phyloP scores from a whole-genome alignment of 441 rosid species.

The Pelargonium myrrhifolium region DNA sequence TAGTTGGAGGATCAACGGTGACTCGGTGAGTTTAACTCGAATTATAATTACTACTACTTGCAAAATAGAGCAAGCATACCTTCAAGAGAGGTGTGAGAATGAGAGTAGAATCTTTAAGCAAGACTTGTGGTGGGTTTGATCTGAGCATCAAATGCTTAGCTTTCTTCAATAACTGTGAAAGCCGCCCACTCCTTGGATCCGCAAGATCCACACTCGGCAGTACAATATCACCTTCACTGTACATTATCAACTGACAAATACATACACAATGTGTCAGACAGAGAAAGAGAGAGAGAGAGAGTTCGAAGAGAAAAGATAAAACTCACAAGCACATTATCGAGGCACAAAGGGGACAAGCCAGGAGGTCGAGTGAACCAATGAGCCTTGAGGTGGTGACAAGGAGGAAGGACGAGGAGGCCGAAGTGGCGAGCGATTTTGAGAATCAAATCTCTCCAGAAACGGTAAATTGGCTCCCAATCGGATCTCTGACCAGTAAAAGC shows the following conservation, averaged over 20 bases:
- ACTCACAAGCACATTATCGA: constrained; percentile 66
- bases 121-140: constrained; percentile 29
- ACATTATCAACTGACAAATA: constrained; percentile 52
- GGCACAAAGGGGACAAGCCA: constrained; percentile 62
- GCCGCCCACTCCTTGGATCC: constrained; percentile 41
- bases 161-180: constrained; percentile 45
- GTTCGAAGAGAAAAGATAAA: not conserved
- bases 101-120: constrained; percentile 33
- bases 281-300: too few relatives aligned
- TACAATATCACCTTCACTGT: constrained; percentile 60
- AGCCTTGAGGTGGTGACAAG: constrained; percentile 34
- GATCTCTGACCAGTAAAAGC: constrained; percentile 84
- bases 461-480: constrained; percentile 70
- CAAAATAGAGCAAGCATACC: constrained; percentile 26
- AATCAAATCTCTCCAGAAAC: constrained; percentile 65
- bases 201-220: constrained; percentile 33
- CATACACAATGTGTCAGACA: constrained; percentile 18
- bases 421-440: constrained; percentile 47
- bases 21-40: too few relatives aligned
- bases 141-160: constrained; percentile 44
- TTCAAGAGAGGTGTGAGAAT: constrained; percentile 45
- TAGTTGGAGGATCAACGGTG: too few relatives aligned
- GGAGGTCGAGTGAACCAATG: constrained; percentile 55
- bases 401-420: constrained; percentile 34
- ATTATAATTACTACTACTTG: too few relatives aligned